Percentiles rank a stretch among this genome's conserved stretches.
These are phyloP conservation scores for Thalia dealbata DNA, from an alignment of 176 grass and related monocot genomes.

Conservation along the genomic window DNA sequence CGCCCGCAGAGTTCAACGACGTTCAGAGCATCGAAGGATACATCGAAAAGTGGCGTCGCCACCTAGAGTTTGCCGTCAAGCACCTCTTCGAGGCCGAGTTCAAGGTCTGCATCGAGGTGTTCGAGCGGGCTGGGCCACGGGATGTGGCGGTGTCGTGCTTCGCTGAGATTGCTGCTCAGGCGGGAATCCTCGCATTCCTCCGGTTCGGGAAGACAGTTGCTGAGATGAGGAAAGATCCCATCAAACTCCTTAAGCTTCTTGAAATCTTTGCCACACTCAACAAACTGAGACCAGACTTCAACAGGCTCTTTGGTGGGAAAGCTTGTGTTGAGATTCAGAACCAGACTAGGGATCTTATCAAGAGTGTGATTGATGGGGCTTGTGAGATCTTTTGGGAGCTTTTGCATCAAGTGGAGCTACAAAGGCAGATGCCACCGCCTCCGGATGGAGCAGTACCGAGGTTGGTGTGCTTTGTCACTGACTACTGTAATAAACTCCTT, in stretches of 20 bases:
- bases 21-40: slow-evolving; percentile 15
- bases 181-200: slow-evolving; percentile 22
- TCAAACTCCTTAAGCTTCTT: slow-evolving; percentile 23
- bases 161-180: slow-evolving; percentile 18
- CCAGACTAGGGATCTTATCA: slow-evolving; percentile 21
- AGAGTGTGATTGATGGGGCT: slow-evolving; percentile 15
- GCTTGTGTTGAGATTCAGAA: slow-evolving; percentile 21
- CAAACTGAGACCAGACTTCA: slow-evolving; percentile 19
- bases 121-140: slow-evolving; percentile 7
- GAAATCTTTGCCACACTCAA: slow-evolving; percentile 18
- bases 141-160: slow-evolving; percentile 14
- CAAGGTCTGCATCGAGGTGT: slow-evolving; percentile 19
- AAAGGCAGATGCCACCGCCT: slow-evolving; percentile 15
- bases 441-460: slow-evolving; percentile 13
- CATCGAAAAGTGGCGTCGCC: slow-evolving; percentile 15
- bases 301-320: slow-evolving; percentile 17
- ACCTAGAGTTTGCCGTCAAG: slow-evolving; percentile 25
- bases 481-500: slow-evolving; percentile 17
- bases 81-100: slow-evolving; percentile 22
- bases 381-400: slow-evolving; percentile 25
- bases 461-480: slow-evolving; percentile 20
- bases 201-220: slow-evolving; percentile 14
- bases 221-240: slow-evolving; percentile 19
- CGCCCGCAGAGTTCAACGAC: background rate
- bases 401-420: slow-evolving; percentile 21